phyloP scores from a whole-genome alignment of 257 asterid species.

The Solanum medicagineum region DNA sequence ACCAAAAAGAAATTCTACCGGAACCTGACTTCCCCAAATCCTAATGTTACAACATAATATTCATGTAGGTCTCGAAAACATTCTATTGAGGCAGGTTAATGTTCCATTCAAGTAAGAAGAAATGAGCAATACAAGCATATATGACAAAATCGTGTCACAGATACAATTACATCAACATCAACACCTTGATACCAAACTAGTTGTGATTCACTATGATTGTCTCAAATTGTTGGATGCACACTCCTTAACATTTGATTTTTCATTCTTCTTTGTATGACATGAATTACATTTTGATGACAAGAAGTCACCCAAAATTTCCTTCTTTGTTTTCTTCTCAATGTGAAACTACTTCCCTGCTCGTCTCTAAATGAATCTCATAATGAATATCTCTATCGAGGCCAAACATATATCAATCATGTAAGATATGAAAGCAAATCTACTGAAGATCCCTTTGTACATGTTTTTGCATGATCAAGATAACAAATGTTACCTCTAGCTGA shows the following conservation, averaged over 20 bases:
- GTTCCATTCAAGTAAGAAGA: not conserved
- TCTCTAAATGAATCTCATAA: not conserved
- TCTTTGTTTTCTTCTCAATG: not conserved
- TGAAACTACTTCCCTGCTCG: not conserved
- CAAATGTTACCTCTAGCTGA: conserved; percentile 66
- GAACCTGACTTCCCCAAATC: not conserved
- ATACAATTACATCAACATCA: not conserved
- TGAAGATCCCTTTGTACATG: not conserved
- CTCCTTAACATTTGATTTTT: not conserved
- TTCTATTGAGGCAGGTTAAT: not conserved
- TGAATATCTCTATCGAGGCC: not conserved
- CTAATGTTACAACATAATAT: not conserved
- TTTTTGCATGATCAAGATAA: not conserved
- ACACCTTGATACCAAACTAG: not conserved
- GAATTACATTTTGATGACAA: not conserved
- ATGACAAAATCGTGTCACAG: not conserved
- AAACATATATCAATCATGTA: not conserved
- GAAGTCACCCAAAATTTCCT: not conserved
- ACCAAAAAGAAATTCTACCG: not conserved
- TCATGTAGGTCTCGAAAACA: not conserved
- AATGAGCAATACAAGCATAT: not conserved
- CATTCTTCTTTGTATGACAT: not conserved
- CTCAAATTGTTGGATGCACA: not conserved
- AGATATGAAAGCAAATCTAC: not conserved
- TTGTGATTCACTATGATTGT: not conserved